These are phyloP conservation scores for Solanum pimpinellifolium DNA, from an alignment of 257 asterid species.

Conservation along the genomic window DNA sequence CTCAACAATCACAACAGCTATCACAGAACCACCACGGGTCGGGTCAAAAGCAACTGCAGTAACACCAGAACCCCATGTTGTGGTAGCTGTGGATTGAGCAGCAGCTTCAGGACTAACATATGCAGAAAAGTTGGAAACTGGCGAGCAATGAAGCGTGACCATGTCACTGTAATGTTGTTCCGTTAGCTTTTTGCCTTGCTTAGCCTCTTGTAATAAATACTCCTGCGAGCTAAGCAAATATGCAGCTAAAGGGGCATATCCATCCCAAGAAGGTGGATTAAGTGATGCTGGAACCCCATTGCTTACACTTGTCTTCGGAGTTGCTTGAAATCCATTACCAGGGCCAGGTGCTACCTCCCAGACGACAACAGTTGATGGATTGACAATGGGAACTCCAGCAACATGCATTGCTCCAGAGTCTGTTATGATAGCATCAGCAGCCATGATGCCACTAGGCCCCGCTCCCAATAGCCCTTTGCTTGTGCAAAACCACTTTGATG, in stretches of 20 bases:
- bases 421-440: constrained; percentile 96
- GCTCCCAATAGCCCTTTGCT: constrained; percentile 99
- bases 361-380: constrained; percentile 97
- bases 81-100: constrained; percentile 81
- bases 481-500: constrained; percentile 92
- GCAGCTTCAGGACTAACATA: constrained; percentile 99
- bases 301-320: constrained; percentile 59
- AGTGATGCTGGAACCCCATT: constrained; percentile 75
- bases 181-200: constrained; percentile 56
- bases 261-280: constrained; percentile 96
- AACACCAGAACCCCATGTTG: constrained; percentile 99
- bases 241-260: constrained; percentile 91
- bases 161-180: constrained; percentile 69
- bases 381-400: constrained; percentile 97
- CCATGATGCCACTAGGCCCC: constrained; percentile 99
- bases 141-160: constrained; percentile 90
- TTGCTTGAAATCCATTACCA: constrained; percentile 91
- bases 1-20: constrained; percentile 95
- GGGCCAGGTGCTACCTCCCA: constrained; percentile 99
- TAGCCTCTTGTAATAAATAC: constrained; percentile 65
- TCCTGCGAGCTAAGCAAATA: constrained; percentile 98
- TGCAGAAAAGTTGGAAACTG: constrained; percentile 98
- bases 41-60: constrained; percentile 99
- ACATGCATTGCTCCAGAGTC: constrained; percentile 99
- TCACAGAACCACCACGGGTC: constrained; percentile 94